These are phyloP conservation scores for Phyllosticta paracitricarpa DNA, from an alignment of 2,329 filamentous ascomycete genomes.

Conservation along the genomic window DNA sequence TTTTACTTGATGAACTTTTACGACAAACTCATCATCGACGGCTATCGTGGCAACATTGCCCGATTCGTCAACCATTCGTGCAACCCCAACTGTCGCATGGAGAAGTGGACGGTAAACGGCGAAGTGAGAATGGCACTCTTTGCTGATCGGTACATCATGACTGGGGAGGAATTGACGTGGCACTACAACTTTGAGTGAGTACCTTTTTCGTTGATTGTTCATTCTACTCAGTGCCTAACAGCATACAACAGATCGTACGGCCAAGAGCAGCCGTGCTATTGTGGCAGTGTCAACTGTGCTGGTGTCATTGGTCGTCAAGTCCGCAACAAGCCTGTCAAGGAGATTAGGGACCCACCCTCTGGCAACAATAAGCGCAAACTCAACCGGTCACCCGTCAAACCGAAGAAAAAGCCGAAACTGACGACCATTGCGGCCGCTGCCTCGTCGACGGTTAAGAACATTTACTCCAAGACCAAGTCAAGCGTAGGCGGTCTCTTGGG, in stretches of 20 bases:
- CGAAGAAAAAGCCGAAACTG: conserved; percentile 8
- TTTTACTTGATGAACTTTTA: conserved; percentile 99
- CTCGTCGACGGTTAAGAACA: not conserved
- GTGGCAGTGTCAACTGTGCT: conserved; percentile 50
- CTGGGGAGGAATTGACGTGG: conserved; percentile 91
- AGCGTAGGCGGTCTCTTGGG: conserved; percentile 1
- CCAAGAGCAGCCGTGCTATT: conserved; percentile 54
- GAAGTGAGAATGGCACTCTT: conserved; percentile 96
- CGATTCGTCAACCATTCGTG: conserved; percentile 98
- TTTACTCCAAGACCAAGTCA: conserved; percentile 8
- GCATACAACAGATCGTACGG: conserved; percentile 23
- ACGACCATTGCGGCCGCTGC: conserved; percentile 2
- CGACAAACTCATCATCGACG: conserved; percentile 97
- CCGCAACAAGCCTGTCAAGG: conserved; percentile 33
- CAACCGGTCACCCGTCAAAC: conserved; percentile 1
- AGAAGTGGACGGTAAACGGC: conserved; percentile 91
- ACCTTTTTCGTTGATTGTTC: not conserved
- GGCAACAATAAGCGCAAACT: conserved; percentile 4
- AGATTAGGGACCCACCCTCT: not conserved
- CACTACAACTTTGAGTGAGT: conserved; percentile 68
- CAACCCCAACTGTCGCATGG: conserved; percentile 93
- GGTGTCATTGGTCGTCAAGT: conserved; percentile 50
- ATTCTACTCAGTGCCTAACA: not conserved
- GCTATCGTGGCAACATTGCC: conserved; percentile 88
- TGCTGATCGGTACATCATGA: conserved; percentile 80